Conservation (phyloP, 306 rosid genomes). For the Gleditsia sinensis region DNA sequence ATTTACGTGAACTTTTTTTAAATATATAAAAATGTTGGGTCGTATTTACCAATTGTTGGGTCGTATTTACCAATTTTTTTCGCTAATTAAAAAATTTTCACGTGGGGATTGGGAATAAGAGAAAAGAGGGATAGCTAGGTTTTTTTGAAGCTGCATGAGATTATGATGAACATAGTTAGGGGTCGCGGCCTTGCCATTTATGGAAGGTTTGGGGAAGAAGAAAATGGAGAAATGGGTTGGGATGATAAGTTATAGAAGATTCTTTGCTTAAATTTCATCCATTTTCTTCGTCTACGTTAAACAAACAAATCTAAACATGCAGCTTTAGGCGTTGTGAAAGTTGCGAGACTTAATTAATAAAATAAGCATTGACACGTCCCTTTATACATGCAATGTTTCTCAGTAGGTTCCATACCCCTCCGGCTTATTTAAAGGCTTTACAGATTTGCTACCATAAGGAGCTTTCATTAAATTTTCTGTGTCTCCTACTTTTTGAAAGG, state of each 20-base stretch:
- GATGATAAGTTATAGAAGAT: constrained; percentile 20
- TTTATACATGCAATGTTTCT: not conserved
- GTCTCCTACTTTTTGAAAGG: not conserved
- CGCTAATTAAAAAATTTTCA: no score
- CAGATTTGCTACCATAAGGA: not conserved
- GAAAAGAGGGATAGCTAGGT: no score
- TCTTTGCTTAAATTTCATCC: constrained; percentile 19
- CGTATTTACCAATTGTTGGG: no score
- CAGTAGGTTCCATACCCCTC: not conserved
- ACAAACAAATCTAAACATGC: no score
- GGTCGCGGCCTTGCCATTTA: constrained; percentile 23
- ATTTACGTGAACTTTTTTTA: not conserved
- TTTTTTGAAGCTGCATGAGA: not conserved
- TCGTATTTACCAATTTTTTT: no score
- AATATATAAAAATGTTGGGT: not conserved
- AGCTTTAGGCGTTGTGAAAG: no score
- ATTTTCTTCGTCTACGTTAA: no score
- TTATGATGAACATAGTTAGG: no score
- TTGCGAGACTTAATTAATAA: no score
- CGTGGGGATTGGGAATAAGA: no score
- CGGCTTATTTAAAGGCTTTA: not conserved
- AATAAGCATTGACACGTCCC: not conserved
- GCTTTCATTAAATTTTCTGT: not conserved
- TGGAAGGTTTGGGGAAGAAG: constrained; percentile 11
- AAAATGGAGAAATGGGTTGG: not conserved